Conservation (phyloP, 495 filamentous ascomycete genomes). For the Aspergillus hancockii region DNA sequence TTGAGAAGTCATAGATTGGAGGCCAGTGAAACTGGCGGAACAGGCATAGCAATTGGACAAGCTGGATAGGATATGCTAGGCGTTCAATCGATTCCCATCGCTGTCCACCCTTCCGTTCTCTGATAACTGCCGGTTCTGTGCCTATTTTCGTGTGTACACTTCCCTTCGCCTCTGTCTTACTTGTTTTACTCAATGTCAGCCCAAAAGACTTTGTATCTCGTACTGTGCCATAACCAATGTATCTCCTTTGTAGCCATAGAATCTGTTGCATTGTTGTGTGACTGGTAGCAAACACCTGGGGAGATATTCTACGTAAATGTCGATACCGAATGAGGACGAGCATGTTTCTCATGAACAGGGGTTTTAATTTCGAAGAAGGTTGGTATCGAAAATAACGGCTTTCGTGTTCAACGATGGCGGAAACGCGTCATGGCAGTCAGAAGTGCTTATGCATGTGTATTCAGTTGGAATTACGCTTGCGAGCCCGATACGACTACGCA, state of each 20-base stretch:
- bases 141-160: constrained; percentile 18
- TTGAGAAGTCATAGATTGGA: constrained; percentile 41
- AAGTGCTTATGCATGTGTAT: no score
- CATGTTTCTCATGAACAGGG: no score
- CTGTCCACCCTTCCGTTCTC: constrained; percentile 15
- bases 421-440: no score
- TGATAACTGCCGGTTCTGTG: constrained; percentile 22
- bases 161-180: constrained; percentile 33
- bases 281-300: constrained; percentile 1
- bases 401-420: no score
- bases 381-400: no score
- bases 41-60: constrained; percentile 23
- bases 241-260: constrained; percentile 53
- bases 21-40: constrained; percentile 28
- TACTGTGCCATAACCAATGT: constrained; percentile 56
- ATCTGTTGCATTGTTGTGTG: constrained; percentile 23
- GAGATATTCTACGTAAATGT: background rate
- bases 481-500: no score
- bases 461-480: no score
- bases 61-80: constrained; percentile 15
- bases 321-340: no score
- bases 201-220: constrained; percentile 46
- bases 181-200: constrained; percentile 40
- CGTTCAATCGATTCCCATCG: constrained; percentile 4
- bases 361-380: no score